phyloP scores from a whole-genome alignment of 306 rosid genomes.

The Nissolia schottii region DNA sequence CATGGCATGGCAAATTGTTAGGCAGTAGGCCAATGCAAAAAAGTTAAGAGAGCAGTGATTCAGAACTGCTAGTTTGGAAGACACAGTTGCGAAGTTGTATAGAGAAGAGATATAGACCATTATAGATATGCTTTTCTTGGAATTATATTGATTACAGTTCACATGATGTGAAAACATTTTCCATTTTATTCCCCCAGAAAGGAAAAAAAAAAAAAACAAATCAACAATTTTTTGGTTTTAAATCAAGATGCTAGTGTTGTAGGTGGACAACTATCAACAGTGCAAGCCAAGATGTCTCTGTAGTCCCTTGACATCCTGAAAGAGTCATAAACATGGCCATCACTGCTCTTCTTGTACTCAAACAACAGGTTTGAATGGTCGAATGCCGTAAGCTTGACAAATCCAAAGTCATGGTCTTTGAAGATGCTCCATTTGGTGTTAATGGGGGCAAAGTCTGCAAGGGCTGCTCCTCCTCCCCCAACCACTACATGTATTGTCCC shows the following conservation, averaged over 20 bases:
- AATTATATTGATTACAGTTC: background rate
- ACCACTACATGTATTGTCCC: slow-evolving; percentile 94
- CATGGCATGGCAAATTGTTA: background rate
- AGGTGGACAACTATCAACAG: slow-evolving; percentile 60
- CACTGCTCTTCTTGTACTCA: slow-evolving; percentile 95
- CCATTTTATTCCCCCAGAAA: slow-evolving; percentile 14
- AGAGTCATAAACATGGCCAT: slow-evolving; percentile 80
- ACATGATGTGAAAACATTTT: background rate
- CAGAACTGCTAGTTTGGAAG: background rate
- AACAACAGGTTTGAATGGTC: slow-evolving; percentile 79
- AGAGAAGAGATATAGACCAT: background rate
- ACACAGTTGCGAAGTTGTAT: too few relatives aligned
- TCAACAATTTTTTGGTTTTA: background rate
- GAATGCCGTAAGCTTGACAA: slow-evolving; percentile 79
- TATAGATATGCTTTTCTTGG: background rate
- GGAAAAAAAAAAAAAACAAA: background rate
- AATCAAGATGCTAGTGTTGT: slow-evolving; percentile 66
- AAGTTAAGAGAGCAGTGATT: too few relatives aligned
- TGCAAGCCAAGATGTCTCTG: slow-evolving; percentile 79
- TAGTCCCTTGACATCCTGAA: slow-evolving; percentile 75
- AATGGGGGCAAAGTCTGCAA: slow-evolving; percentile 57
- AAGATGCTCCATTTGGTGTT: slow-evolving; percentile 76
- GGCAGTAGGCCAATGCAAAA: too few relatives aligned
- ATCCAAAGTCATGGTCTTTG: slow-evolving; percentile 79
- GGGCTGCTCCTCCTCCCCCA: slow-evolving; percentile 92